phyloP scores from a whole-genome alignment of 108 stramenopile genomes.

The Discostella stelligeroides region DNA sequence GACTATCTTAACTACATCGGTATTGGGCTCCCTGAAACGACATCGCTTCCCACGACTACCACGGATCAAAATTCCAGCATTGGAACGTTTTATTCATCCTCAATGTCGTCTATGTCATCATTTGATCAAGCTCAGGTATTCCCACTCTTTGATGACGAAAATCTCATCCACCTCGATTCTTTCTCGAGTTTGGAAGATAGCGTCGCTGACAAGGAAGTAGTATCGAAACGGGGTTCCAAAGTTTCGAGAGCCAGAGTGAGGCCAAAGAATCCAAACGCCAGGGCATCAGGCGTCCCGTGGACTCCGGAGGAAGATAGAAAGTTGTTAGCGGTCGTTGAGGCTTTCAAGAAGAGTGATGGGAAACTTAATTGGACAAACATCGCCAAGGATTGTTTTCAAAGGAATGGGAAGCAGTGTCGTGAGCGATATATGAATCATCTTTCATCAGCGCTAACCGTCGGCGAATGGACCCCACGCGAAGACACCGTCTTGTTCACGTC shows the following conservation, averaged over 20 bases:
- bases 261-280: neutral
- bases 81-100: constrained; percentile 20
- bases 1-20: constrained; percentile 19
- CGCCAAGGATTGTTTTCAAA: constrained; percentile 9
- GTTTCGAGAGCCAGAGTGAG: neutral
- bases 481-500: constrained; percentile 52
- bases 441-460: constrained; percentile 18
- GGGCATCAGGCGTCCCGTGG: constrained; percentile 9
- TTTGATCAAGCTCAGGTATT: neutral
- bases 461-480: constrained; percentile 34
- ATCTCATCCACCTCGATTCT: neutral
- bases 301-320: constrained; percentile 25
- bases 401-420: constrained; percentile 40
- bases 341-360: neutral
- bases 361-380: constrained; percentile 33
- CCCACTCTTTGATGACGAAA: constrained; percentile 11
- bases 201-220: neutral
- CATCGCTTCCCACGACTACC: neutral
- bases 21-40: neutral
- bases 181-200: neutral
- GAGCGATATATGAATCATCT: constrained; percentile 43
- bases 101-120: constrained; percentile 11
- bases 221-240: no score
- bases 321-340: constrained; percentile 9
- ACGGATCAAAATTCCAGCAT: constrained; percentile 9